phyloP scores from a whole-genome alignment of 257 asterid genomes.

The Ilex asprella region DNA sequence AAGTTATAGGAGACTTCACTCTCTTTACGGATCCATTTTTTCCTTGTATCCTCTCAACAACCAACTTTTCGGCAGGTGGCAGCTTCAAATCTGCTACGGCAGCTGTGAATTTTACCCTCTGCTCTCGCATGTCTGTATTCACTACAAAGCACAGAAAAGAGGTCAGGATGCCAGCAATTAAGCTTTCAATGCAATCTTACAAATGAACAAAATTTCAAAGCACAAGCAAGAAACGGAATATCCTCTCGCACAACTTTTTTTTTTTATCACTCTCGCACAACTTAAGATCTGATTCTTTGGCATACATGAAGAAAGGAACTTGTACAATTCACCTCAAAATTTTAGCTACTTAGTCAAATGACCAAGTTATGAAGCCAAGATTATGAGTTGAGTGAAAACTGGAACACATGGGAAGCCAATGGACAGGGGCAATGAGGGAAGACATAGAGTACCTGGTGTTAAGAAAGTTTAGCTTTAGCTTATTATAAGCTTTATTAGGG shows the following conservation, averaged over 20 bases:
- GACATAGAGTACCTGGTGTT: too few species aligned
- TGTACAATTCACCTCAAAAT: conserved; percentile 1
- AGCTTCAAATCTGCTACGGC: conserved; percentile 54
- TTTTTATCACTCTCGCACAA: not conserved
- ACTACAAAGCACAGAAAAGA: conserved; percentile 28
- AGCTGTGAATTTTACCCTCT: conserved; percentile 45
- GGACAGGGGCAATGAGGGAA: too few species aligned
- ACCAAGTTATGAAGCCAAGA: too few species aligned
- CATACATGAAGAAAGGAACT: conserved; percentile 5
- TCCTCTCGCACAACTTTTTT: not conserved
- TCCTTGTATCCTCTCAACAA: conserved; percentile 60
- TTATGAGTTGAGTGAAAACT: too few species aligned
- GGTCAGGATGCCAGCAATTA: conserved; percentile 10
- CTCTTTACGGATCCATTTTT: conserved; percentile 70
- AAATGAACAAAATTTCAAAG: conserved; percentile 8
- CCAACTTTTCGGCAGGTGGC: conserved; percentile 56
- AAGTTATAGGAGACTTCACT: conserved; percentile 65
- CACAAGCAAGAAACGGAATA: not conserved
- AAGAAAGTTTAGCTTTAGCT: too few species aligned
- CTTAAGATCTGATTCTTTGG: not conserved
- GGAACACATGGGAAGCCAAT: too few species aligned
- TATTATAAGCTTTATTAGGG: too few species aligned
- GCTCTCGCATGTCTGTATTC: conserved; percentile 62
- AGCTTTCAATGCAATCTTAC: conserved; percentile 5
- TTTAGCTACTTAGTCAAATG: too few species aligned